These are phyloP conservation scores for Neospermospora avenae DNA, from an alignment of 2,329 filamentous ascomycete species.

Conservation along the genomic window DNA sequence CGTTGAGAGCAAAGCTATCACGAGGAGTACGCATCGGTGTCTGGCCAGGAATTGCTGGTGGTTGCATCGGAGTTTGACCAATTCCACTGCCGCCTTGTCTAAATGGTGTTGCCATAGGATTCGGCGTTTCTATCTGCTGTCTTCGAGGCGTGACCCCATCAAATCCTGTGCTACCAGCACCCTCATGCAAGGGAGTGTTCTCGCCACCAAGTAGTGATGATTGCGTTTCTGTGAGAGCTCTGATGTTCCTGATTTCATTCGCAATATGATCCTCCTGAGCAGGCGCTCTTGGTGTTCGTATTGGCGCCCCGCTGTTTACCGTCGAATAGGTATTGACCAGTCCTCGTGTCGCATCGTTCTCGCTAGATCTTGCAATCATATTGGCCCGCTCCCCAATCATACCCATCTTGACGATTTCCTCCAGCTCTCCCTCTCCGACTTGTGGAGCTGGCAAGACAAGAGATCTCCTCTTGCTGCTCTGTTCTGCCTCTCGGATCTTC, in stretches of 20 bases:
- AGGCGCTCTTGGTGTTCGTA: slow-evolving; percentile 86
- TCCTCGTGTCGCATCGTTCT: slow-evolving; percentile 81
- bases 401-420: slow-evolving; percentile 99
- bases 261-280: slow-evolving; percentile 93
- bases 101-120: slow-evolving; percentile 89
- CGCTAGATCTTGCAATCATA: slow-evolving; percentile 68
- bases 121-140: slow-evolving; percentile 84
- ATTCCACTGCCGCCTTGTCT: slow-evolving; percentile 59
- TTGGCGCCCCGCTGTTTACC: slow-evolving; percentile 78
- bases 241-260: slow-evolving; percentile 93
- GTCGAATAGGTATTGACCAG: slow-evolving; percentile 83
- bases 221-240: slow-evolving; percentile 87
- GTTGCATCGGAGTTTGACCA: slow-evolving; percentile 61
- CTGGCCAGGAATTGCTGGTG: slow-evolving; percentile 64
- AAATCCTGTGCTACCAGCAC: slow-evolving; percentile 79
- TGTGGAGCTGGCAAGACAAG: slow-evolving; percentile 86
- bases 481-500: slow-evolving; percentile 91
- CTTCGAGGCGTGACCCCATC: slow-evolving; percentile 78
- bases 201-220: slow-evolving; percentile 92
- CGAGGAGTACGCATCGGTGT: slow-evolving; percentile 86
- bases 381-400: slow-evolving; percentile 87
- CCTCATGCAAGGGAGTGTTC: slow-evolving; percentile 84
- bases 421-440: slow-evolving; percentile 86
- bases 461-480: slow-evolving; percentile 85
- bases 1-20: slow-evolving; percentile 82